phyloP scores from a whole-genome alignment of 345 rosid genomes.

The Ceriops zippeliana region DNA sequence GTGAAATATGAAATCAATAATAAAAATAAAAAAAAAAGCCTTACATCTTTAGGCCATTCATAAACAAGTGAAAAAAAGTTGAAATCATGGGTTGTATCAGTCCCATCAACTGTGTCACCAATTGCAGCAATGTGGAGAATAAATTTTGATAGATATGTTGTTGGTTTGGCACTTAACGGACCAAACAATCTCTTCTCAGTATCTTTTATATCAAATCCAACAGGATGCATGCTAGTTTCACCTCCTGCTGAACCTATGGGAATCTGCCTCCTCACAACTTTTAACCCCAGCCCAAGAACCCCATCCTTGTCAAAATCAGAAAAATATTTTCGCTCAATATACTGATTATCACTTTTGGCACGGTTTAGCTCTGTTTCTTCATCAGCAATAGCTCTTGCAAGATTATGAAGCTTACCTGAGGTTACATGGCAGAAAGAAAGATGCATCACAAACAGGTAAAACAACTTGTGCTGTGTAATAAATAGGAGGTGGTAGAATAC shows the following conservation, averaged over 20 bases:
- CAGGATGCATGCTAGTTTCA: slow-evolving; percentile 44
- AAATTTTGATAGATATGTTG: slow-evolving; percentile 85
- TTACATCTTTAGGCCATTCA: slow-evolving; percentile 99
- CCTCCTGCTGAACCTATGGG: slow-evolving; percentile 41
- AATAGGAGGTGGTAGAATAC: slow-evolving; percentile 14
- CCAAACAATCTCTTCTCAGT: slow-evolving; percentile 77
- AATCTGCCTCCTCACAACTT: slow-evolving; percentile 47
- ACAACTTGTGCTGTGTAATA: slow-evolving; percentile 11
- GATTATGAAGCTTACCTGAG: slow-evolving; percentile 92
- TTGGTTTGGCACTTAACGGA: slow-evolving; percentile 70
- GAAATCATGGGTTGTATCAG: slow-evolving; percentile 98
- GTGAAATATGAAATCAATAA: background rate
- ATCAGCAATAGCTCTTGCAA: slow-evolving; percentile 91
- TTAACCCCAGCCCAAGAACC: slow-evolving; percentile 88
- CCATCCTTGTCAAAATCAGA: slow-evolving; percentile 56
- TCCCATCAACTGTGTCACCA: slow-evolving; percentile 98
- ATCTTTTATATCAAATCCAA: slow-evolving; percentile 61
- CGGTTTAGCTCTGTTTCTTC: slow-evolving; percentile 65
- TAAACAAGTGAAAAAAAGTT: slow-evolving; percentile 90
- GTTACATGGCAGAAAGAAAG: slow-evolving; percentile 24
- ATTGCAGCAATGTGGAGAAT: slow-evolving; percentile 93
- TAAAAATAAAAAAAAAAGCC: slow-evolving; percentile 16
- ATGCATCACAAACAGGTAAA: slow-evolving; percentile 22
- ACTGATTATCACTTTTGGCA: slow-evolving; percentile 44
- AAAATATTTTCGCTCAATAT: slow-evolving; percentile 36